Percentiles rank a stretch among this genome's conserved stretches.
Evolutionary conservation across 371 early-diverging fungal species (phyloP).

Genomic region (Funneliformis caledonium): DNA sequence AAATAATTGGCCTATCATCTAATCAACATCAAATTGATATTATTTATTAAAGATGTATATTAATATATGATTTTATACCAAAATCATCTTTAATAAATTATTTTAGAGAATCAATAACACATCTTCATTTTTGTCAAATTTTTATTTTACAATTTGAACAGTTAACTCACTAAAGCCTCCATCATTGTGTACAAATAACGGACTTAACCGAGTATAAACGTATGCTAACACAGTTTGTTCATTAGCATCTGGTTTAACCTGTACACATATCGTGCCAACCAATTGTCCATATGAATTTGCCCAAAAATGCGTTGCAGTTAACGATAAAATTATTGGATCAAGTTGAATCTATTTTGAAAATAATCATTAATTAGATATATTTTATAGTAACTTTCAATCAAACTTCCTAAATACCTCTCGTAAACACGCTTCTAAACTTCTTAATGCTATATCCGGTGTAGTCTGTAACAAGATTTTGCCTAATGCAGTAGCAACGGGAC

Average conservation of each 20-base stretch:
- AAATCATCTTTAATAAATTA: too few species aligned
- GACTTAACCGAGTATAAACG: constrained; percentile 60
- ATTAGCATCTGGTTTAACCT: constrained; percentile 57
- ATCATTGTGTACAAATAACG: constrained; percentile 51
- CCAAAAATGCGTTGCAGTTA: constrained; percentile 67
- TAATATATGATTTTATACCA: too few species aligned
- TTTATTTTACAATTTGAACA: constrained; percentile 48
- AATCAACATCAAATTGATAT: too few species aligned
- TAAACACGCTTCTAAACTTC: constrained; percentile 44
- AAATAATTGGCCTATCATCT: too few species aligned
- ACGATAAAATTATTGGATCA: constrained; percentile 54
- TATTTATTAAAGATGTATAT: too few species aligned
- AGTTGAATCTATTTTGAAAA: constrained; percentile 46
- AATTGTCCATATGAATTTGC: constrained; percentile 65
- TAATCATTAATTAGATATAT: constrained; percentile 9
- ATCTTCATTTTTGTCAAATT: too few species aligned
- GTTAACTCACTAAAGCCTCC: constrained; percentile 56
- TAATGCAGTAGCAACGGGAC: constrained; percentile 45
- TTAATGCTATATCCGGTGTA: constrained; percentile 44
- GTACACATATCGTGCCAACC: constrained; percentile 61
- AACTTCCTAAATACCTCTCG: constrained; percentile 43
- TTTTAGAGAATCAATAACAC: too few species aligned
- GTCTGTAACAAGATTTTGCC: constrained; percentile 52
- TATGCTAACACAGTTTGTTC: constrained; percentile 56
- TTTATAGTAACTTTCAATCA: background rate